These are phyloP conservation scores for Paramarasmius palmivorus DNA, from an alignment of 1,284 basidiomycete species.

Conservation along the genomic window DNA sequence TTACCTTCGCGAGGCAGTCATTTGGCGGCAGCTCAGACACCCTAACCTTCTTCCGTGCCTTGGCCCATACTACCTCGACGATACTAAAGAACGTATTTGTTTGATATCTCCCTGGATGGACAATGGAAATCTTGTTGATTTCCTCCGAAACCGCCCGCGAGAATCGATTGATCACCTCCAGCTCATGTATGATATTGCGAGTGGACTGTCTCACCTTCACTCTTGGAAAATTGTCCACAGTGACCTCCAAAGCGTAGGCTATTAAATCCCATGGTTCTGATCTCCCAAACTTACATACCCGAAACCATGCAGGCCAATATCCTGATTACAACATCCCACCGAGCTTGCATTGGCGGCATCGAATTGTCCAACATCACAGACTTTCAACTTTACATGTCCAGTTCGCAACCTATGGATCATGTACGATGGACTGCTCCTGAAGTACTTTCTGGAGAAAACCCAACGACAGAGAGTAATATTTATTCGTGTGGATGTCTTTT, in stretches of 20 bases:
- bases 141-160: neutral
- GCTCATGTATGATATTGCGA: neutral
- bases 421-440: neutral
- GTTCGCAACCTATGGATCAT: constrained; percentile 1
- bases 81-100: constrained; percentile 13
- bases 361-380: constrained; percentile 1
- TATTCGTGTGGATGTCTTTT: neutral
- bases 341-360: constrained; percentile 13
- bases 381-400: constrained; percentile 2
- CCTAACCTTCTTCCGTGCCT: constrained; percentile 3
- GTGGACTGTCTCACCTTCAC: neutral
- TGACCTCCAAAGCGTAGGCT: neutral
- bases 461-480: neutral
- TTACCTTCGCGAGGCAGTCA: neutral
- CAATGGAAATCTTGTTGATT: constrained; percentile 3
- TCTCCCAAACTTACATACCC: neutral
- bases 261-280: neutral
- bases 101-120: constrained; percentile 9
- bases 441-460: neutral
- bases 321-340: constrained; percentile 4
- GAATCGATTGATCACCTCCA: neutral
- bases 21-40: constrained; percentile 6
- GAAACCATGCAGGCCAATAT: constrained; percentile 8
- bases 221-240: neutral
- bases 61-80: constrained; percentile 2